A percentile compares a stretch with the other conserved stretches of the same genome.
Evolutionary conservation across 768 basidiomycete species (phyloP).

Genomic region (Boletus patriciae): DNA sequence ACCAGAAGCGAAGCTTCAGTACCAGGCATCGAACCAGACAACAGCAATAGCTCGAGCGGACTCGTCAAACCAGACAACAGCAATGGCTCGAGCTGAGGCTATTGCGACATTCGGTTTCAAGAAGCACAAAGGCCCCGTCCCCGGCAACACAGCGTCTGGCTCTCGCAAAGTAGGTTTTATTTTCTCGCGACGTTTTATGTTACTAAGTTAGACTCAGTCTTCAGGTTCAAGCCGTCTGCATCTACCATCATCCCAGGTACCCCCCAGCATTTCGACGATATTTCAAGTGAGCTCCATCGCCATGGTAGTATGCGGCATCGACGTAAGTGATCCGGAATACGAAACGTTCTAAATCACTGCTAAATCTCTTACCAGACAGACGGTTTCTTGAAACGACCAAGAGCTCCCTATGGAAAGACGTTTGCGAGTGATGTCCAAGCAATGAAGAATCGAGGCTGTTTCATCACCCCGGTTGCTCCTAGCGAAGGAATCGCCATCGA

Average conservation of each 20-base stretch:
- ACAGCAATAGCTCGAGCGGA: not conserved
- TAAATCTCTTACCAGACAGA: not conserved
- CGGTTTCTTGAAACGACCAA: not conserved
- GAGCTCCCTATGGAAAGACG: not conserved
- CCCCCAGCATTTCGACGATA: too few species aligned
- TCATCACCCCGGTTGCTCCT: not conserved
- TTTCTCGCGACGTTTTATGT: not conserved
- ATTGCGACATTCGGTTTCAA: not conserved
- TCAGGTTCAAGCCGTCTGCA: not conserved
- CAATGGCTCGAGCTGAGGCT: not conserved
- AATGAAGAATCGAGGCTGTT: not conserved
- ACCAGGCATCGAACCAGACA: not conserved
- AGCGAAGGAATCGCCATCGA: not conserved
- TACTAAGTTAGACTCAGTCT: not conserved
- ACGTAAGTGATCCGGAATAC: not conserved
- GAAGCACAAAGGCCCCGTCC: not conserved
- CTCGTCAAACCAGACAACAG: too few species aligned
- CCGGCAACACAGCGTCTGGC: not conserved
- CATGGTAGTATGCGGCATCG: not conserved
- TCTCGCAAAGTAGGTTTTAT: not conserved
- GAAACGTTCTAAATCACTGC: not conserved
- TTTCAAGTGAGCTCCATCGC: not conserved
- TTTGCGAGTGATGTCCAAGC: not conserved
- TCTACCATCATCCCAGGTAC: not conserved
- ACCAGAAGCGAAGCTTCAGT: not conserved